Base-by-base conservation (phyloP, 176 grass and related monocot genomes). In the Oryza punctata region DNA sequence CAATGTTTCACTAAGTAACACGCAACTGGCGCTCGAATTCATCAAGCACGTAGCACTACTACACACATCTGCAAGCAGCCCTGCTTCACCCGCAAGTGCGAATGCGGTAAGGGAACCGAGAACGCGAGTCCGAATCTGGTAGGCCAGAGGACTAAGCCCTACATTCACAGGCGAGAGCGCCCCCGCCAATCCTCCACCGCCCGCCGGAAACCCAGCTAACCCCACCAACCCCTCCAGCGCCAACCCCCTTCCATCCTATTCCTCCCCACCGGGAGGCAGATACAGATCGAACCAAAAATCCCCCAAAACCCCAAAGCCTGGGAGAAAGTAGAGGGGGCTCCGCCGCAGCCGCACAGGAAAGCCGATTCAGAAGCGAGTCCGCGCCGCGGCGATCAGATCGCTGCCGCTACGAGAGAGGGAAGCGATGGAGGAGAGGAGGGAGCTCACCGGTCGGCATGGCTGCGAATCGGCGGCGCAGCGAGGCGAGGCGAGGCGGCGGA, bases 361-460 rank as follows among this genome's bases (percentile, higher is more conserved):
- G 49, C 27, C 12, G 65, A 72, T 71, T 25, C 66, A 69, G 65
- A 23, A 41, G 66, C n/a, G 5, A 73, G 65, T 25, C 57, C 30
- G 11, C 16, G 37, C 57, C 30, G 14, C 16, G 37, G 49, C 38
- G 23, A 59, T 57, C 45, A 72, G 88, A 90, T 90, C 73, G 38
- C 32, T 24, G 15, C 21, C 16, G 7, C 32, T 11, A 14, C 13
- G 32, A 18, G 78, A 19, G 6, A 19, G 6, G 47, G 18, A 70
- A 54, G 1, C 43, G 43, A 72, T 9, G 7, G 60, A 10, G 64
- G 52, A 24, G 9, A 0, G 16, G 3, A 12, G 16, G 59, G 63
- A 73, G 69, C 87, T 84, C 78, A 95, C 93, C 93, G 23, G 88
- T 95, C 69, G 11, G 85, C 93, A 95, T 95, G 75, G 73, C 84